phyloP scores from a whole-genome alignment of 768 basidiomycete species.

The Neoboletus brunneissimus region DNA sequence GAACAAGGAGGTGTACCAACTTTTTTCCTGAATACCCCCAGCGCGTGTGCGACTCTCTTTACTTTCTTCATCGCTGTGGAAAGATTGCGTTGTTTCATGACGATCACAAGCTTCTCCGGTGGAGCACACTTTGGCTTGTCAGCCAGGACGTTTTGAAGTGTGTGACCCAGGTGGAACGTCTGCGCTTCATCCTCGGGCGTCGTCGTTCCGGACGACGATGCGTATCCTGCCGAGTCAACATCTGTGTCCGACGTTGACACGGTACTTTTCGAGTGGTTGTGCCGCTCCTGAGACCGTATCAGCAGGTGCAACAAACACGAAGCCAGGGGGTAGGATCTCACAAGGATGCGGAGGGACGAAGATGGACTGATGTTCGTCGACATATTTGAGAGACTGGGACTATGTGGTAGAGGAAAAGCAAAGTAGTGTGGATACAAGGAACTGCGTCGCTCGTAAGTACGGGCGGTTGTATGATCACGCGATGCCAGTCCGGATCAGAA shows the following conservation, averaged over 20 bases:
- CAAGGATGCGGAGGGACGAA: slow-evolving; percentile 11
- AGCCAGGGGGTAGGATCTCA: background rate
- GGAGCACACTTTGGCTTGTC: slow-evolving; percentile 1
- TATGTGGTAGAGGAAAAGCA: background rate
- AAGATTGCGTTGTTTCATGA: slow-evolving; percentile 14
- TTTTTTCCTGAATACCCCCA: slow-evolving; percentile 27
- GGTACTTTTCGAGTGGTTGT: background rate
- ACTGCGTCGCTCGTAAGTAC: background rate
- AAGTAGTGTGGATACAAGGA: background rate
- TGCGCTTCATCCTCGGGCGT: slow-evolving; percentile 31
- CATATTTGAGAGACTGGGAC: slow-evolving; percentile 12
- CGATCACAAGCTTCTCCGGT: slow-evolving; percentile 6
- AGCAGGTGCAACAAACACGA: background rate
- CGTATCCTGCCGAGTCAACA: slow-evolving; percentile 16
- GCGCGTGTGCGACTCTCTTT: slow-evolving; percentile 17
- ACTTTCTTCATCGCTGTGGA: slow-evolving; percentile 23
- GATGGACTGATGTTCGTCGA: slow-evolving; percentile 5
- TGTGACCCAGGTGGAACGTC: slow-evolving; percentile 20
- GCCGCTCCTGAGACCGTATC: background rate
- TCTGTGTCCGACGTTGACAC: slow-evolving; percentile 25
- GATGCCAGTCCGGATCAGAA: background rate
- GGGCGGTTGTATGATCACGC: background rate
- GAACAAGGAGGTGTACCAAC: slow-evolving; percentile 5
- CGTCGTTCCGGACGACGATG: slow-evolving; percentile 32
- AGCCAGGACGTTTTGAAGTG: slow-evolving; percentile 3